Evolutionary conservation across 2,329 filamentous ascomycete genomes (phyloP).

Genomic region (Fusarium sp.): DNA sequence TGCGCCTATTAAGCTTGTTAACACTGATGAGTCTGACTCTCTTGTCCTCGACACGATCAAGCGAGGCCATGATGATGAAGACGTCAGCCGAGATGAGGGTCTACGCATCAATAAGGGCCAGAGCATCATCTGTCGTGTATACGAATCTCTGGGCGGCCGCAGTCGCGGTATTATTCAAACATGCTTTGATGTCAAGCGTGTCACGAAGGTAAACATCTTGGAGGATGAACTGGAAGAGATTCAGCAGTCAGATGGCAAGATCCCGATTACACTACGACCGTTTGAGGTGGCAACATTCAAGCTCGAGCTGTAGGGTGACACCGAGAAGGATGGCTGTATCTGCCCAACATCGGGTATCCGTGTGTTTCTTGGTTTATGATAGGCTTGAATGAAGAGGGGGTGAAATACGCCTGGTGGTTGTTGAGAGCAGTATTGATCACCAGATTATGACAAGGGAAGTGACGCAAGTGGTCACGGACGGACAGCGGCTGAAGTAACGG

Average conservation of each 20-base stretch:
- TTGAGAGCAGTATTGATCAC: not conserved
- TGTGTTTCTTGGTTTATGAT: conserved; percentile 30
- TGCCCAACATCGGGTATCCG: conserved; percentile 37
- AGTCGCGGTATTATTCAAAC: conserved; percentile 75
- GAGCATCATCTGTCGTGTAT: conserved; percentile 85
- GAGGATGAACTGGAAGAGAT: conserved; percentile 85
- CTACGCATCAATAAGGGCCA: conserved; percentile 73
- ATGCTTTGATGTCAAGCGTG: conserved; percentile 75
- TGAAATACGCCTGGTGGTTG: not conserved
- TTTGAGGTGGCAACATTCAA: conserved; percentile 89
- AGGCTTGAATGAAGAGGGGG: not conserved
- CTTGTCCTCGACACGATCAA: conserved; percentile 91
- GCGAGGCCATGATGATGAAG: conserved; percentile 87
- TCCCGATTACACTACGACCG: conserved; percentile 73
- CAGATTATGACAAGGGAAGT: not conserved
- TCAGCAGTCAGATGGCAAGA: conserved; percentile 57
- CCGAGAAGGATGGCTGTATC: conserved; percentile 40
- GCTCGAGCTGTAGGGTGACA: conserved; percentile 59
- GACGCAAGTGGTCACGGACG: not conserved
- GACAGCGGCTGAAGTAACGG: not conserved
- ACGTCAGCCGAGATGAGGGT: conserved; percentile 69
- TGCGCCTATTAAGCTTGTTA: conserved; percentile 71
- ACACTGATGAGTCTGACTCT: conserved; percentile 62
- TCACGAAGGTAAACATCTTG: conserved; percentile 84
- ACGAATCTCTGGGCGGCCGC: conserved; percentile 87